Percentiles rank a stretch among this genome's conserved stretches.
Conservation (phyloP, 352 stramenopile genomes). For the Phytopythium kandeliae region DNA sequence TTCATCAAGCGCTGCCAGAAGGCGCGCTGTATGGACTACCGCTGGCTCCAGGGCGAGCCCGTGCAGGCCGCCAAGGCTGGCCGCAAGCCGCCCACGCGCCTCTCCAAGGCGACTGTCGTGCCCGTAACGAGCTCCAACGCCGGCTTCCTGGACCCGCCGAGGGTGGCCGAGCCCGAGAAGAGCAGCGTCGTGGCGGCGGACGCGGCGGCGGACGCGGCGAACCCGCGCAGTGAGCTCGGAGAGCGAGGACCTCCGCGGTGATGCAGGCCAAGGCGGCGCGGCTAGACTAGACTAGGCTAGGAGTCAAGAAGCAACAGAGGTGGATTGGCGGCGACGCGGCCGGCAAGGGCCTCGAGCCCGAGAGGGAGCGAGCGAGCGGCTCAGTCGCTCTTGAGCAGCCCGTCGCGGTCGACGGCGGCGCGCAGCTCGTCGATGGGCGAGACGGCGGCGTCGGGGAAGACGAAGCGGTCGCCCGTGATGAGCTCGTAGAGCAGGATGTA, state of each 20-base stretch:
- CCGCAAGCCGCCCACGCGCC: background rate
- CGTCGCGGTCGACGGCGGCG: conserved; percentile 3
- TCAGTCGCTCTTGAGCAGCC: conserved; percentile 15
- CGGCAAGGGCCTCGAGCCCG: no score
- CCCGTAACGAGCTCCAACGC: conserved; percentile 20
- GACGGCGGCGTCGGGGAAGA: conserved; percentile 49
- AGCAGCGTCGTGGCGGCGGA: no score
- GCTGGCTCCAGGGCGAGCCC: conserved; percentile 22
- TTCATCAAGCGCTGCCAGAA: conserved; percentile 68
- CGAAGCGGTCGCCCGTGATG: conserved; percentile 95
- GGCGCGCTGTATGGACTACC: conserved; percentile 38
- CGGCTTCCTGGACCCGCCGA: background rate
- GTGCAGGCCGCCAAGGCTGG: conserved; percentile 4
- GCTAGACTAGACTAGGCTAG: no score
- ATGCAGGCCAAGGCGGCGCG: no score
- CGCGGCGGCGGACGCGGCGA: no score
- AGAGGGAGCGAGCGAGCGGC: no score
- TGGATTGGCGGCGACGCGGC: no score
- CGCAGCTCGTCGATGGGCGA: conserved; percentile 34
- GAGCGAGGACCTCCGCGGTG: no score
- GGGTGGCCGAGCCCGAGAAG: background rate
- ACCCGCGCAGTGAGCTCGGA: no score
- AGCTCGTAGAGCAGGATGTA: conserved; percentile 99
- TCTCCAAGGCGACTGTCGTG: conserved; percentile 59
- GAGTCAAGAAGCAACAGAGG: no score